Evolutionary conservation across 2,329 filamentous ascomycete genomes (phyloP), one percentile per base, ranked within the genome.

Genomic region (Pseudocercospora musae): DNA sequence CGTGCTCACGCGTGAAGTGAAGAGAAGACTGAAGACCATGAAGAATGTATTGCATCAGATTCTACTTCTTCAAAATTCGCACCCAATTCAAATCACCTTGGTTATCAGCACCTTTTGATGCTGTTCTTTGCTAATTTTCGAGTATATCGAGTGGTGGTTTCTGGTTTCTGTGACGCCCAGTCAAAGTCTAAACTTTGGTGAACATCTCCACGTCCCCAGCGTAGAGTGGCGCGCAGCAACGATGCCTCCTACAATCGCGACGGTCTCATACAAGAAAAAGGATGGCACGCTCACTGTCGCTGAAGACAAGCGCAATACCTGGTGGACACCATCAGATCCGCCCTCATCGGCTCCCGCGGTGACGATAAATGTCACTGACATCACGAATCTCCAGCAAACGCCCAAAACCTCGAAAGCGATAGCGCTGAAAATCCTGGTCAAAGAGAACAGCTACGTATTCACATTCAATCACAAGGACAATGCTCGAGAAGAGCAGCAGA

Each of bases 301-400:
- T 15, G 80, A 84, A 60, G 91, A 96, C 76, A 83, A 86, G 71
- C 85, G 85, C 72, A 87, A 84, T 40, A 85, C 98, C 64, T 89
- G 86, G 75, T 99, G 94, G 94, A 91, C 87, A 31, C 90, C 92
- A 9, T 82, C 85, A 58, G 83, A 84, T 50, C 83, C 85, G 33
- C 78, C 81, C 20, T 83, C 82, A 59, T 85, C 87, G 2, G 81
- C 87, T 58, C 84, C 90, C 3, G 80, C 83, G 25, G 80, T 97
- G 64, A 88, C 86, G 0, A 84, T 98, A 62, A 78, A 84, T 7
- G 84, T 97, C 59, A 79, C 85, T 60, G 89, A 89, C 70, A 94
- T 98, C 72, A 92, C 89, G 56, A 97, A 98, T 78, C 85, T 99
- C 54, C 94, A 99, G 77, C 94, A 98, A 76, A 98, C 95, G 0